phyloP scores from a whole-genome alignment of 768 basidiomycete genomes.

The Antrodiella citrinella region DNA sequence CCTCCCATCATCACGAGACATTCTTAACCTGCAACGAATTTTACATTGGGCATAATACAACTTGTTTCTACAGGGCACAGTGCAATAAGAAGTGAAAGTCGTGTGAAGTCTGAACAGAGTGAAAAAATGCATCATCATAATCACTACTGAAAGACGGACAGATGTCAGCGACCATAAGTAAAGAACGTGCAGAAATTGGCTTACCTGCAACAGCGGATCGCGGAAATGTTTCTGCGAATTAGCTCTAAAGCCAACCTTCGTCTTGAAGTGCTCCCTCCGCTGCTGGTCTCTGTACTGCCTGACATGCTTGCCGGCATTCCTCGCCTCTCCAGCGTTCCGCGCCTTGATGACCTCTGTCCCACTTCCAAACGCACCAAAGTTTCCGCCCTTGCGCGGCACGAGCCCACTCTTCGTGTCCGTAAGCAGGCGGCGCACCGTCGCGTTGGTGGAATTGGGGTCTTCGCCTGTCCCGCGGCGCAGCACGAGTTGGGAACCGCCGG shows the following conservation, averaged over 20 bases:
- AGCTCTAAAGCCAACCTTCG: conserved; percentile 66
- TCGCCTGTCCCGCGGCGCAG: conserved; percentile 44
- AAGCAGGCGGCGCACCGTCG: conserved; percentile 68
- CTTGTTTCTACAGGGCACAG: not conserved
- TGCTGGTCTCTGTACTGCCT: conserved; percentile 78
- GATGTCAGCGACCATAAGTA: conserved; percentile 1
- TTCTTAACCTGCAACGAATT: not conserved
- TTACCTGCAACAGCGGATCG: conserved; percentile 58
- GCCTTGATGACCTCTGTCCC: conserved; percentile 84
- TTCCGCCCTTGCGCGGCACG: conserved; percentile 74
- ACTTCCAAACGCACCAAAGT: conserved; percentile 73
- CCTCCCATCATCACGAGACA: not conserved
- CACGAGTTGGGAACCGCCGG: conserved; percentile 34
- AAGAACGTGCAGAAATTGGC: not conserved
- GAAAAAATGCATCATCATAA: conserved; percentile 4
- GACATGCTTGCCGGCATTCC: conserved; percentile 82
- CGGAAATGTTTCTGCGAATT: conserved; percentile 88
- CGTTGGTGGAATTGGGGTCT: conserved; percentile 66
- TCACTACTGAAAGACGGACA: conserved; percentile 8
- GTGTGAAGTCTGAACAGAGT: not conserved
- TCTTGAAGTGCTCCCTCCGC: conserved; percentile 76
- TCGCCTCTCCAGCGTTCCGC: conserved; percentile 90
- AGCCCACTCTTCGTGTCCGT: conserved; percentile 80
- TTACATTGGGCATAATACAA: not conserved
- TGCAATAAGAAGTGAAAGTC: not conserved